Evolutionary conservation across 768 basidiomycete species (phyloP).

Genomic region (Boletus sp.): DNA sequence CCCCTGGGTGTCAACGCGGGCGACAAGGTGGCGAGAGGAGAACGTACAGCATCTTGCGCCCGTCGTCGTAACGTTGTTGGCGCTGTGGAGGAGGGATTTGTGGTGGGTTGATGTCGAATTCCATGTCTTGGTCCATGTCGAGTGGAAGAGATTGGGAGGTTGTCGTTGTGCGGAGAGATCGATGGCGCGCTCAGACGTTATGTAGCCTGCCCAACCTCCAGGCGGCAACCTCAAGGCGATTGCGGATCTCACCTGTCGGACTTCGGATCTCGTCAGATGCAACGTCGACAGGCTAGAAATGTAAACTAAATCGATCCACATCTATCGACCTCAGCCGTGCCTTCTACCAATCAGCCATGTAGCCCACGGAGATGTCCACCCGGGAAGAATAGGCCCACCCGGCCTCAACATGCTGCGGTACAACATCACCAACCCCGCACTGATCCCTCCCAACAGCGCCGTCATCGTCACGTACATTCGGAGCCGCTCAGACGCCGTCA

Average conservation of each 20-base stretch:
- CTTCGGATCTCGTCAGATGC: conserved; percentile 29
- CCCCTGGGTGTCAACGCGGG: conserved; percentile 6
- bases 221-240: conserved; percentile 35
- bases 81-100: conserved; percentile 33
- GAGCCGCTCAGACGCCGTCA: conserved; percentile 65
- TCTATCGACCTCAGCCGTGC: conserved; percentile 28
- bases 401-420: conserved; percentile 67
- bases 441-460: conserved; percentile 68
- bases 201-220: conserved; percentile 19
- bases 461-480: conserved; percentile 71
- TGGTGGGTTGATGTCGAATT: conserved; percentile 46
- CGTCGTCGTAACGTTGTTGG: conserved; percentile 36
- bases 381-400: conserved; percentile 48
- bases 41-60: conserved; percentile 74
- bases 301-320: conserved; percentile 7
- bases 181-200: conserved; percentile 13
- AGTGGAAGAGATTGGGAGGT: neutral
- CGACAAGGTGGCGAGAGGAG: neutral
- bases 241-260: conserved; percentile 36
- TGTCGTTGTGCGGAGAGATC: conserved; percentile 10
- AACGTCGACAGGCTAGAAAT: conserved; percentile 14
- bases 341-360: conserved; percentile 63
- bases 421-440: conserved; percentile 67
- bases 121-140: conserved; percentile 81
- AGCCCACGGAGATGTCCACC: conserved; percentile 60